phyloP scores from a whole-genome alignment of 345 rosid species.

The Punica granatum region DNA sequence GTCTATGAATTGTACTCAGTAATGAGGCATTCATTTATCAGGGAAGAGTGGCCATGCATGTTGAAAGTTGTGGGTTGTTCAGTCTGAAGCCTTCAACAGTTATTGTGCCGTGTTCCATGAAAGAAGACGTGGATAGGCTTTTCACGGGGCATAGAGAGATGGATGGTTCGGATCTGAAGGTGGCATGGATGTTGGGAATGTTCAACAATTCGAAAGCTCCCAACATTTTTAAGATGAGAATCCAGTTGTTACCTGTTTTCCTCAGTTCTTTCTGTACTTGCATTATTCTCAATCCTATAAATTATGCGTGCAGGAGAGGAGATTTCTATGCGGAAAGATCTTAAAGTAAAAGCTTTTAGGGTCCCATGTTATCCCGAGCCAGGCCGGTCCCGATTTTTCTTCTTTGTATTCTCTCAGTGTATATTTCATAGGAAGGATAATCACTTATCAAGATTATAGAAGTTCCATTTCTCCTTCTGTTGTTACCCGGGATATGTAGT shows the following conservation, averaged over 20 bases:
- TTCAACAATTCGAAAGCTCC: conserved; percentile 3
- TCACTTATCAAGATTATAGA: not conserved
- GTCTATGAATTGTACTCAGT: not conserved
- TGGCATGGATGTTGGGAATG: conserved; percentile 83
- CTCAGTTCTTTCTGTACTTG: conserved; percentile 14
- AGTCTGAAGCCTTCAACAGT: conserved; percentile 86
- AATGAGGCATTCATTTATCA: conserved; percentile 13
- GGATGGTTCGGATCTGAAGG: conserved; percentile 74
- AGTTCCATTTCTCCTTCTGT: not conserved
- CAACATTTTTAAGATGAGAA: conserved; percentile 2
- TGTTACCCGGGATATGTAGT: conserved; percentile 71
- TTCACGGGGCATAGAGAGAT: conserved; percentile 68
- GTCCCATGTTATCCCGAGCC: conserved; percentile 86
- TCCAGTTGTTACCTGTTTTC: not conserved
- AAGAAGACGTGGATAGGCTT: conserved; percentile 65
- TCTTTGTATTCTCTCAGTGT: not conserved
- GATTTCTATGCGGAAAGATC: conserved; percentile 62
- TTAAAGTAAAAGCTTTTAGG: conserved; percentile 87
- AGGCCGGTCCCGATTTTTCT: conserved; percentile 27
- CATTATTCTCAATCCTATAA: conserved; percentile 5
- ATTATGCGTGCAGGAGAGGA: conserved; percentile 65
- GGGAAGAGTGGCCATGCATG: conserved; percentile 98
- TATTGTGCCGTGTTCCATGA: conserved; percentile 53
- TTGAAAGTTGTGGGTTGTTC: conserved; percentile 77
- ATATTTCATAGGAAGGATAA: not conserved